These are phyloP conservation scores for Asclepias syriaca DNA, from an alignment of 257 asterid genomes.

Conservation along the genomic window DNA sequence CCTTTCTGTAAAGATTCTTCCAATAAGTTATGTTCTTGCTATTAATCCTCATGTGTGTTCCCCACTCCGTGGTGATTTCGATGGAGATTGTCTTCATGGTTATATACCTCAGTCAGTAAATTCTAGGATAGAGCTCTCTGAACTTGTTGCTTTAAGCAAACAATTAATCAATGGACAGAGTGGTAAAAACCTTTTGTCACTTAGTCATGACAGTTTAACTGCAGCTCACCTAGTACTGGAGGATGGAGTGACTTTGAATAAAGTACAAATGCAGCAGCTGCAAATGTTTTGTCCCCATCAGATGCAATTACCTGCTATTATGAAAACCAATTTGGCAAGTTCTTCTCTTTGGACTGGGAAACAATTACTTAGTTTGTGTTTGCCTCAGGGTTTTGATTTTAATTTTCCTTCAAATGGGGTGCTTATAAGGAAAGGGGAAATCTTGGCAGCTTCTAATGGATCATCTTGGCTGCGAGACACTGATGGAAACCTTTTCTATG, in stretches of 20 bases:
- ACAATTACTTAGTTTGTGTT: constrained; percentile 60
- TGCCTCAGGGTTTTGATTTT: constrained; percentile 63
- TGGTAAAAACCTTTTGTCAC: constrained; percentile 69
- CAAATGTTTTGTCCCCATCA: constrained; percentile 62
- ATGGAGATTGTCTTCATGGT: constrained; percentile 97
- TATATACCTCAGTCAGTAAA: constrained; percentile 80
- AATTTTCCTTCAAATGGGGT: constrained; percentile 42
- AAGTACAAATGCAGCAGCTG: constrained; percentile 77
- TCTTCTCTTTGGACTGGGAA: constrained; percentile 74
- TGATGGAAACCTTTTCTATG: constrained; percentile 48
- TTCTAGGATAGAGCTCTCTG: constrained; percentile 68
- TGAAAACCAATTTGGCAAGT: constrained; percentile 27
- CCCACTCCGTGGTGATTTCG: constrained; percentile 94
- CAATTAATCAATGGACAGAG: constrained; percentile 78
- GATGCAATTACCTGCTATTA: constrained; percentile 44
- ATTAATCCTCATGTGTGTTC: constrained; percentile 82
- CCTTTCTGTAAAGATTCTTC: constrained; percentile 70
- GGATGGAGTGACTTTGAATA: constrained; percentile 57
- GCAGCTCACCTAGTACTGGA: constrained; percentile 71
- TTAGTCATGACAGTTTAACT: constrained; percentile 84
- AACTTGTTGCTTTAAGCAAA: constrained; percentile 62
- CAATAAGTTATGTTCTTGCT: constrained; percentile 49
- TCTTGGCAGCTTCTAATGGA: constrained; percentile 47
- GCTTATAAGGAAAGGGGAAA: constrained; percentile 57
- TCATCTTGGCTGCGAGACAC: constrained; percentile 76